phyloP scores from a whole-genome alignment of 306 rosid genomes.

The Carpinus fangiana region DNA sequence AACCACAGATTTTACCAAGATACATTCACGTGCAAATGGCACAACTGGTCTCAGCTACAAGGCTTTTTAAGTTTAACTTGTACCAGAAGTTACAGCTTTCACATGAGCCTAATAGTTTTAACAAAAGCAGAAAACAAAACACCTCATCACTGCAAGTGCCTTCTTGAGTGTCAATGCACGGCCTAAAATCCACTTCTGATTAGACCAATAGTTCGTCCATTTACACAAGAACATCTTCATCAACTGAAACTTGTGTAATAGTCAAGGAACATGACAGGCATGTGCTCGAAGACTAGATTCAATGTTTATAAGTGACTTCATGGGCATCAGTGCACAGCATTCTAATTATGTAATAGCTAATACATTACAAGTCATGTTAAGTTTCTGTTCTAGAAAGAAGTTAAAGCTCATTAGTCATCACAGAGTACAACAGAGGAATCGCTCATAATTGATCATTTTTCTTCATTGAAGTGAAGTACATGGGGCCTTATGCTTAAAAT shows the following conservation, averaged over 20 bases:
- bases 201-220: neutral
- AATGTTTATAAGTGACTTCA: neutral
- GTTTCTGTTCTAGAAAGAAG: neutral
- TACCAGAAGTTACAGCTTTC: neutral
- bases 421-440: neutral
- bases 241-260: neutral
- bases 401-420: neutral
- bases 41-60: neutral
- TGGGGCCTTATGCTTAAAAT: neutral
- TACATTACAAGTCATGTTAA: neutral
- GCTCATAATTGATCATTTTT: slow-evolving; percentile 4
- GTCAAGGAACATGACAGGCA: neutral
- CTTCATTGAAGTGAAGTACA: slow-evolving; percentile 6
- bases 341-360: neutral
- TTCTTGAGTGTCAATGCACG: neutral
- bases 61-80: neutral
- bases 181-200: neutral
- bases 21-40: neutral
- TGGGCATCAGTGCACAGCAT: neutral
- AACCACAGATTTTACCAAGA: neutral
- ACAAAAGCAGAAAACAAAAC: neutral
- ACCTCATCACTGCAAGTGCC: neutral
- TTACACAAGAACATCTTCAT: neutral
- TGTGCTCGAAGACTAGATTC: neutral
- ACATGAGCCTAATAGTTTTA: neutral